phyloP scores from a whole-genome alignment of 208 protist species.

The Trypanosoma platydactyli region DNA sequence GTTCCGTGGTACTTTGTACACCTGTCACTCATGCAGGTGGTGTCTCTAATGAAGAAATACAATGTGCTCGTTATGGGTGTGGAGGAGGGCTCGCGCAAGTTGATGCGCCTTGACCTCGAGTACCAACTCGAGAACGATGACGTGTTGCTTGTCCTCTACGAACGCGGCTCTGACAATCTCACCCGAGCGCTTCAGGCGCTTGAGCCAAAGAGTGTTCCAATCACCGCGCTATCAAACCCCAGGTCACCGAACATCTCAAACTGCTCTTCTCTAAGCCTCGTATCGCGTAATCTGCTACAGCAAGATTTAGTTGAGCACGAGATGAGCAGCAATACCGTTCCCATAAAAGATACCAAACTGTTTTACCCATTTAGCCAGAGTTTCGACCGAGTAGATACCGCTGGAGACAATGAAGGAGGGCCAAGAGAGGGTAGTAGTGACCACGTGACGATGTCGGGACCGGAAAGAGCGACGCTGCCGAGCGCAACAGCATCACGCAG shows the following conservation, averaged over 20 bases:
- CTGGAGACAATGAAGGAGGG: not conserved
- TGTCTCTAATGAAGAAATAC: slow-evolving; percentile 55
- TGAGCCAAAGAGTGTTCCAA: slow-evolving; percentile 6
- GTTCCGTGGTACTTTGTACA: slow-evolving; percentile 65
- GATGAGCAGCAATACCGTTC: slow-evolving; percentile 33
- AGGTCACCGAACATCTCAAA: not conserved
- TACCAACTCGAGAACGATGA: slow-evolving; percentile 59
- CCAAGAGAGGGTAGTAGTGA: not conserved
- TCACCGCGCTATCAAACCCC: too few relatives aligned
- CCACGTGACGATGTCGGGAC: too few relatives aligned
- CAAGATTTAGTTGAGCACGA: slow-evolving; percentile 29
- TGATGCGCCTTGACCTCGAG: slow-evolving; percentile 68
- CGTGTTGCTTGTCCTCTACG: slow-evolving; percentile 66
- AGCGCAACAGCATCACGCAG: too few relatives aligned
- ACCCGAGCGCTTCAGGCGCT: slow-evolving; percentile 49
- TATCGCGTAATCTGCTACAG: slow-evolving; percentile 15
- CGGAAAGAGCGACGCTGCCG: not conserved
- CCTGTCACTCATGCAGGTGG: slow-evolving; percentile 37
- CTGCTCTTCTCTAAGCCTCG: not conserved
- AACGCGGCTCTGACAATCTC: slow-evolving; percentile 55
- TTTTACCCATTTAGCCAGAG: slow-evolving; percentile 72
- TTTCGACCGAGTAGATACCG: slow-evolving; percentile 29
- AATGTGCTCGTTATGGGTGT: slow-evolving; percentile 77
- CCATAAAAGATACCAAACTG: slow-evolving; percentile 55
- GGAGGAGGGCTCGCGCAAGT: slow-evolving; percentile 45